A percentile compares a stretch with the other conserved stretches of the same genome.
phyloP scores from a whole-genome alignment of 2,329 filamentous ascomycete genomes.

The Aspergillus amoenus region DNA sequence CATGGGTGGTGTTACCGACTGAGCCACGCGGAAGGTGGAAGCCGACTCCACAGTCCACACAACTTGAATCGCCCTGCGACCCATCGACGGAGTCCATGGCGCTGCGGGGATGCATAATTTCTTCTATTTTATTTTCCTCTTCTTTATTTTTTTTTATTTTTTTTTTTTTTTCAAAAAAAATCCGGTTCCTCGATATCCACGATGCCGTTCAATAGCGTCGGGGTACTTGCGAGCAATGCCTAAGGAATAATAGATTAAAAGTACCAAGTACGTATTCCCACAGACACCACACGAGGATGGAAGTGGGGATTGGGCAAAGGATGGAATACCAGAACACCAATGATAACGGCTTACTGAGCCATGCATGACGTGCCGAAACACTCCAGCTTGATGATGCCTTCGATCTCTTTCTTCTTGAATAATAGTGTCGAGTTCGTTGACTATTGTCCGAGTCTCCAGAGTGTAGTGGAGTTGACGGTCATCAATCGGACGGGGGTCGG shows the following conservation, averaged over 20 bases:
- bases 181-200: not conserved
- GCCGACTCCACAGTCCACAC: constrained; percentile 22
- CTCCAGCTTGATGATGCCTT: not conserved
- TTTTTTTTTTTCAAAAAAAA: too few relatives aligned
- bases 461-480: not conserved
- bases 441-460: too few relatives aligned
- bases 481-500: not conserved
- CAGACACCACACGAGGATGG: not conserved
- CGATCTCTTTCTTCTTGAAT: not conserved
- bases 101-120: too few relatives aligned
- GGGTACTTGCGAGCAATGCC: not conserved
- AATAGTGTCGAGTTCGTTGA: too few relatives aligned
- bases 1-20: constrained; percentile 15
- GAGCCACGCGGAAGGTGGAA: constrained; percentile 20
- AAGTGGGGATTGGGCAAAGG: not conserved
- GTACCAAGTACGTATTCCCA: not conserved
- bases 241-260: not conserved
- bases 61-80: not conserved
- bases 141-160: too few relatives aligned
- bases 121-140: too few relatives aligned
- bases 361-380: not conserved
- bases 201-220: not conserved
- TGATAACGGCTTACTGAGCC: not conserved
- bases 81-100: not conserved
- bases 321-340: not conserved